phyloP scores from a whole-genome alignment of 1,139 yeast genomes.

The Debaryomyces psychrophilus region DNA sequence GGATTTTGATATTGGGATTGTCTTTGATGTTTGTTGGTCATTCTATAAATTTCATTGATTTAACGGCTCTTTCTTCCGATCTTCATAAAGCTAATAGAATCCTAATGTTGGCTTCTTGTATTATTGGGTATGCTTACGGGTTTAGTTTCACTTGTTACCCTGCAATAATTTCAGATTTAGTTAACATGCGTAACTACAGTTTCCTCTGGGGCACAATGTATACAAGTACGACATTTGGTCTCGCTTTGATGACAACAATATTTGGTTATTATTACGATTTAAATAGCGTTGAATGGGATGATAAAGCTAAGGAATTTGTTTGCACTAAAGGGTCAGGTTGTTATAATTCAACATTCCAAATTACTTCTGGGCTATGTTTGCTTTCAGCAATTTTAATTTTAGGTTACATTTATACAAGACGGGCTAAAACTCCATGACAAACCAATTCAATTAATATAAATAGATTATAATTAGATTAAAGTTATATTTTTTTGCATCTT shows the following conservation, averaged over 20 bases:
- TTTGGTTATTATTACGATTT: constrained; percentile 45
- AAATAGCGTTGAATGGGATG: constrained; percentile 31
- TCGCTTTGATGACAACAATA: constrained; percentile 41
- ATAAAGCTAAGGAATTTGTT: constrained; percentile 24
- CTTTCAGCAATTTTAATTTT: constrained; percentile 27
- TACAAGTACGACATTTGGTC: constrained; percentile 52
- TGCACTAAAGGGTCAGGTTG: constrained; percentile 45
- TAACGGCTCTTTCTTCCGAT: constrained; percentile 30
- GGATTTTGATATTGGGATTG: constrained; percentile 64
- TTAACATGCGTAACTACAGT: constrained; percentile 72
- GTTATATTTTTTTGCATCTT: background rate
- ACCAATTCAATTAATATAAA: background rate
- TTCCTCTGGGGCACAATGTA: constrained; percentile 81
- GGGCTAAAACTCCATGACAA: background rate
- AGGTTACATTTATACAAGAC: constrained; percentile 24
- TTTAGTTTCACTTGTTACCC: constrained; percentile 81
- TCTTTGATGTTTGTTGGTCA: constrained; percentile 43
- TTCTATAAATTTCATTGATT: constrained; percentile 37
- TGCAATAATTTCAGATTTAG: constrained; percentile 74
- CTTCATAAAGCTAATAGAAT: constrained; percentile 38
- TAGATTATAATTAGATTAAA: background rate
- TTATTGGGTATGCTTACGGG: constrained; percentile 80
- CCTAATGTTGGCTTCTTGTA: constrained; percentile 51
- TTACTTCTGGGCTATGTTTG: constrained; percentile 35
- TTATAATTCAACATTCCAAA: constrained; percentile 39